Percentiles rank a stretch among this genome's conserved stretches.
Evolutionary conservation across 202 grass and related monocot genomes (phyloP).

Genomic region (Miscanthus sacchariflorus): DNA sequence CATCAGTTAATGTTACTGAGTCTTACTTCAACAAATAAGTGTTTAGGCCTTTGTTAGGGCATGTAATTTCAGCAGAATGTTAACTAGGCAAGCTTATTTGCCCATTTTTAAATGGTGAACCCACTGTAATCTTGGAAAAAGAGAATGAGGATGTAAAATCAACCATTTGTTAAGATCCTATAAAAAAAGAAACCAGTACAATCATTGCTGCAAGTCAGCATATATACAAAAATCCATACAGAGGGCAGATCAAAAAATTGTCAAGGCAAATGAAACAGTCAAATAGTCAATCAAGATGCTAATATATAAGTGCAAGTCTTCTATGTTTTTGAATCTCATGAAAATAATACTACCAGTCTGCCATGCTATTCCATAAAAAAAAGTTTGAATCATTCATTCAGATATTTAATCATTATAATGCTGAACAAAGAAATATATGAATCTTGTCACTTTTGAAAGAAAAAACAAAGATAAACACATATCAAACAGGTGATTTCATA

Average conservation of each 20-base stretch:
- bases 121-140: slow-evolving; percentile 26
- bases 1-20: slow-evolving; percentile 2
- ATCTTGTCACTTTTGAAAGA: slow-evolving; percentile 1
- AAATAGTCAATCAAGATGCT: too few relatives aligned
- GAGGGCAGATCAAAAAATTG: not conserved
- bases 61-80: slow-evolving; percentile 9
- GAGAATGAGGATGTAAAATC: not conserved
- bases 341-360: not conserved
- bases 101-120: not conserved
- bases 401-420: slow-evolving; percentile 9
- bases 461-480: not conserved
- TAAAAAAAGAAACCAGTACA: not conserved
- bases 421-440: slow-evolving; percentile 32
- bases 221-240: not conserved
- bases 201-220: not conserved
- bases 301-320: not conserved
- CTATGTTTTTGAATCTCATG: not conserved
- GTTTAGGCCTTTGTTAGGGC: not conserved
- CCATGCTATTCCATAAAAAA: not conserved
- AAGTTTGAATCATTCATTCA: slow-evolving; percentile 16
- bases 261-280: not conserved
- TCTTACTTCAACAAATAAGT: slow-evolving; percentile 5
- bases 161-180: slow-evolving; percentile 2
- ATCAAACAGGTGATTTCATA: slow-evolving; percentile 27
- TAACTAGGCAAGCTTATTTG: slow-evolving; percentile 17